Conservation (phyloP, 2,329 filamentous ascomycete genomes). For the Acarospora socialis region DNA sequence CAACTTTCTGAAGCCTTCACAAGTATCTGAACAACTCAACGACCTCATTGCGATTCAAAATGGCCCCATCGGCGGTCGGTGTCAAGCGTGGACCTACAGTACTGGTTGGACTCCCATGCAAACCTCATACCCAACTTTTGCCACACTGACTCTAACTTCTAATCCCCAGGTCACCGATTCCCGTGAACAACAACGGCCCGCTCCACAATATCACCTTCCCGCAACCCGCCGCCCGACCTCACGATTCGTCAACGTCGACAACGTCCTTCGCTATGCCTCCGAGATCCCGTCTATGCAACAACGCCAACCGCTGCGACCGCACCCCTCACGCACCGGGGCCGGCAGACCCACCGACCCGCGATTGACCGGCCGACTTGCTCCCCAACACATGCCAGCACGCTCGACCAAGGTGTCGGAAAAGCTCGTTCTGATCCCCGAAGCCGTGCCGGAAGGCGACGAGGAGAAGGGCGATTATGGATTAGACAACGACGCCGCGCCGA, state of each 20-base stretch:
- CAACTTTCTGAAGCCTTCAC: too few relatives aligned
- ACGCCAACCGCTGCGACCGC: conserved; percentile 45
- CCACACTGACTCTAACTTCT: background rate
- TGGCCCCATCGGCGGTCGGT: background rate
- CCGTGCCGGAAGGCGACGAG: conserved; percentile 35
- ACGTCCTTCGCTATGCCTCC: conserved; percentile 82
- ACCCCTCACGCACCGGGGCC: conserved; percentile 26
- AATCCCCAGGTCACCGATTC: conserved; percentile 28
- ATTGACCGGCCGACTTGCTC: conserved; percentile 41
- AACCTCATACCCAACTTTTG: background rate
- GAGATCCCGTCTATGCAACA: conserved; percentile 93
- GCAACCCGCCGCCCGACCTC: conserved; percentile 34
- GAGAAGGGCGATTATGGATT: conserved; percentile 47
- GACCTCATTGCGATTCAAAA: background rate
- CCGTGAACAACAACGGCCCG: conserved; percentile 19
- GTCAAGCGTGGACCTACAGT: background rate
- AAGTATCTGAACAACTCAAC: background rate
- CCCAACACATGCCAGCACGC: conserved; percentile 58
- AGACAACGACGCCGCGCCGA: conserved; percentile 36
- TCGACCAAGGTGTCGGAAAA: conserved; percentile 95
- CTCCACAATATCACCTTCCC: conserved; percentile 12
- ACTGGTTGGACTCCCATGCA: background rate
- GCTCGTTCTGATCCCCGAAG: conserved; percentile 81
- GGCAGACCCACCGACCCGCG: conserved; percentile 36
- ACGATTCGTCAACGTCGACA: conserved; percentile 79